Conservation (phyloP, 495 filamentous ascomycete genomes). For the Evernia prunastri region DNA sequence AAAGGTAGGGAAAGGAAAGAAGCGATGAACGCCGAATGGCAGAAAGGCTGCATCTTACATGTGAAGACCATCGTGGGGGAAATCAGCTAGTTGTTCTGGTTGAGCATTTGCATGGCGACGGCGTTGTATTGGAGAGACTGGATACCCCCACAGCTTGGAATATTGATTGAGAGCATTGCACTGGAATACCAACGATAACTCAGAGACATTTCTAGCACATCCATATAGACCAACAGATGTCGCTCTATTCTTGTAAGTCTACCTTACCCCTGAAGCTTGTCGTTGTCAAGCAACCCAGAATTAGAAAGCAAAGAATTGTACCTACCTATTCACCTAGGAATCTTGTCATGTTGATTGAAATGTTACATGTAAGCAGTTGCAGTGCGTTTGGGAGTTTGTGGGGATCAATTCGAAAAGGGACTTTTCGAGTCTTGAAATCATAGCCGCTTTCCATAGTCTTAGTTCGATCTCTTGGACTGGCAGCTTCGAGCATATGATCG, state of each 20-base stretch:
- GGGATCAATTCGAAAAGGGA: too few species aligned
- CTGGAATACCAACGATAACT: neutral
- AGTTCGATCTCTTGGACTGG: neutral
- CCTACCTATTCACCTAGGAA: neutral
- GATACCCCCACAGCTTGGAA: neutral
- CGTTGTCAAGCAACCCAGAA: neutral
- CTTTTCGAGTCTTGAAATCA: neutral
- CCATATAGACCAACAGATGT: neutral
- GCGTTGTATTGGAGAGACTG: slow-evolving; percentile 3
- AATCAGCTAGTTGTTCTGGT: neutral
- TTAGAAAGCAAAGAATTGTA: neutral
- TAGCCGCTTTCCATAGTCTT: neutral
- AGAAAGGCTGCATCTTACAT: neutral
- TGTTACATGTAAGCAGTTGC: too few species aligned
- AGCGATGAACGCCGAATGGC: slow-evolving; percentile 20
- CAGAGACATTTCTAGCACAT: neutral
- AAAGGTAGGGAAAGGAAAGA: slow-evolving; percentile 33
- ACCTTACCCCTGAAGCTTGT: neutral
- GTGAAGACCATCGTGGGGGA: too few species aligned
- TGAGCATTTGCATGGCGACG: slow-evolving; percentile 12
- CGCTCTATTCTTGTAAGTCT: neutral
- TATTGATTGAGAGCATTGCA: neutral
- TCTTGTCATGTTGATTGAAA: neutral
- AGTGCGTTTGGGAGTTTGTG: too few species aligned
- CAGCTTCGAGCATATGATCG: neutral